phyloP scores from a whole-genome alignment of 805 yeast species.

The Hagleromyces aurorensis region DNA sequence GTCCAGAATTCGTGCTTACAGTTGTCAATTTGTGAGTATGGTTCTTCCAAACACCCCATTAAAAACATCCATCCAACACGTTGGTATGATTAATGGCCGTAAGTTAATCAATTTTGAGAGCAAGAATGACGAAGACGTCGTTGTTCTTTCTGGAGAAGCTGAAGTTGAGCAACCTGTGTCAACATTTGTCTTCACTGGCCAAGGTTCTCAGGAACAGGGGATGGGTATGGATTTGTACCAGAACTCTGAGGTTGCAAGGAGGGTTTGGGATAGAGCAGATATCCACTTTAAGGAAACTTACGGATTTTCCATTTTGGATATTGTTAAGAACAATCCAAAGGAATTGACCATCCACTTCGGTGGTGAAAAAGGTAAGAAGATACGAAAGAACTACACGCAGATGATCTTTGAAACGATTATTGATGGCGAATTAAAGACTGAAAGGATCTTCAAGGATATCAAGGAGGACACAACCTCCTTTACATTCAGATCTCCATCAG shows the following conservation, averaged over 20 bases:
- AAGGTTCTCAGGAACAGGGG: constrained; percentile 99
- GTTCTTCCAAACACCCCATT: constrained; percentile 91
- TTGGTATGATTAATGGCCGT: constrained; percentile 99
- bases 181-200: constrained; percentile 97
- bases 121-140: constrained; percentile 70
- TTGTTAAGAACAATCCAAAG: constrained; percentile 92
- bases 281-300: constrained; percentile 84
- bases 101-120: constrained; percentile 92
- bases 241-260: constrained; percentile 82
- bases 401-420: constrained; percentile 97
- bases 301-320: constrained; percentile 94
- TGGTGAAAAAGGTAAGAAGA: constrained; percentile 93
- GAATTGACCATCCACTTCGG: constrained; percentile 95
- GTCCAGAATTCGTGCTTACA: constrained; percentile 89
- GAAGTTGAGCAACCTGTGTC: constrained; percentile 98
- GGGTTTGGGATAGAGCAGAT: constrained; percentile 98
- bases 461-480: constrained; percentile 70
- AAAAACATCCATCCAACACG: constrained; percentile 82
- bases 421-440: constrained; percentile 76
- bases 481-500: constrained; percentile 89
- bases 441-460: constrained; percentile 92
- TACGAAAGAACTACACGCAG: constrained; percentile 87
- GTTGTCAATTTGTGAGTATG: constrained; percentile 90
- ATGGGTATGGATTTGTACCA: constrained; percentile 99
- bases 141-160: constrained; percentile 89